These are phyloP conservation scores for Aspergillus taichungensis DNA, from an alignment of 495 filamentous ascomycete genomes.

Conservation along the genomic window DNA sequence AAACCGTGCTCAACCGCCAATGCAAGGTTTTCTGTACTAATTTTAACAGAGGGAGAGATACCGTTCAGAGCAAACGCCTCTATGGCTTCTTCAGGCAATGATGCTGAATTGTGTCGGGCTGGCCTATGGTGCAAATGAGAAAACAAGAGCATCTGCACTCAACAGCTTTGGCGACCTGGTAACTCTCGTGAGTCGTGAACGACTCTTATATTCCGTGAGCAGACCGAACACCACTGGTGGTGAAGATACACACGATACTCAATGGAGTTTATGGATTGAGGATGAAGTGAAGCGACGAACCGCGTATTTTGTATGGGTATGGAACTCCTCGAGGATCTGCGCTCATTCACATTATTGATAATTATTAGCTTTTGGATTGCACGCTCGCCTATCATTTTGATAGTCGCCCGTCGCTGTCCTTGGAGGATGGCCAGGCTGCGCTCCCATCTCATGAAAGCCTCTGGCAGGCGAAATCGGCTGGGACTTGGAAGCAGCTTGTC, in stretches of 20 bases:
- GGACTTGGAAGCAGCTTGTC: conserved; percentile 29
- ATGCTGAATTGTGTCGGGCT: conserved; percentile 36
- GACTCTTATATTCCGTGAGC: conserved; percentile 11
- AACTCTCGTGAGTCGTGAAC: conserved; percentile 18
- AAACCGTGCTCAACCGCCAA: not conserved
- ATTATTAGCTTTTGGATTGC: conserved; percentile 34
- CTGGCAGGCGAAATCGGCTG: conserved; percentile 34
- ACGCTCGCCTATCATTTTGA: conserved; percentile 37
- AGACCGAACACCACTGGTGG: not conserved
- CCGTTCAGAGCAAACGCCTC: conserved; percentile 6
- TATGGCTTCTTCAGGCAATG: conserved; percentile 32
- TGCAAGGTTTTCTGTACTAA: not conserved
- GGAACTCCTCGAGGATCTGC: not conserved
- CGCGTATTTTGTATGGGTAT: conserved; percentile 40
- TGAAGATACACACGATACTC: conserved; percentile 10
- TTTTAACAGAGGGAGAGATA: conserved; percentile 21
- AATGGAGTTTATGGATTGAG: conserved; percentile 22
- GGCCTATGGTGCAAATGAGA: conserved; percentile 26
- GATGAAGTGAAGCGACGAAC: conserved; percentile 32
- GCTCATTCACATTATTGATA: conserved; percentile 3
- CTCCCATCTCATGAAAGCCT: conserved; percentile 39
- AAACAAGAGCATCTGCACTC: conserved; percentile 18
- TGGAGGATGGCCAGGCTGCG: conserved; percentile 34
- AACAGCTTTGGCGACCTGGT: conserved; percentile 25
- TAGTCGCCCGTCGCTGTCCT: conserved; percentile 22